Conservation (phyloP, 495 filamentous ascomycete species). For the Xylaria longipes region DNA sequence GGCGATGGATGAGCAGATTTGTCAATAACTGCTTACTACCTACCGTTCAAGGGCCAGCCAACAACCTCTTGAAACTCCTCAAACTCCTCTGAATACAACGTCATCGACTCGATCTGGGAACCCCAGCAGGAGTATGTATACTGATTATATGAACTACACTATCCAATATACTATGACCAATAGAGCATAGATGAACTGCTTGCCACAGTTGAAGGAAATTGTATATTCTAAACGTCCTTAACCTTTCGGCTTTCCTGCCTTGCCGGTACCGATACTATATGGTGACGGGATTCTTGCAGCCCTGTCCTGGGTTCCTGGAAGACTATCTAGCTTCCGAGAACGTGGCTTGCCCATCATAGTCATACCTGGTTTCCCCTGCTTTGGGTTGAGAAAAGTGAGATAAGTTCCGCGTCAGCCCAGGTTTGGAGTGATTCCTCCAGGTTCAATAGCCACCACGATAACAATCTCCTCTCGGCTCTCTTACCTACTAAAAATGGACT, state of each 20-base stretch:
- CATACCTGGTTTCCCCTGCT: background rate
- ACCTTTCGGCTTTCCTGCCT: background rate
- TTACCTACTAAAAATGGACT: background rate
- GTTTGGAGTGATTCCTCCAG: slow-evolving; percentile 6
- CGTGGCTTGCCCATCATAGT: slow-evolving; percentile 6
- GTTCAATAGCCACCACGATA: background rate
- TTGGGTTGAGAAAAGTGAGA: background rate
- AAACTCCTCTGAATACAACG: background rate
- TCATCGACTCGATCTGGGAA: background rate
- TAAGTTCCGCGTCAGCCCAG: slow-evolving; percentile 1
- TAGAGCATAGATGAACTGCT: background rate
- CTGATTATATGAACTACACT: background rate
- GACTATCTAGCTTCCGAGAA: background rate
- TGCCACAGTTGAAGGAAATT: background rate
- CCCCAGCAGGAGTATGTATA: background rate
- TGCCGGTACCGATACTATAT: background rate
- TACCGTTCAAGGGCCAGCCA: slow-evolving; percentile 9
- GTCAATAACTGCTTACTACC: slow-evolving; percentile 24
- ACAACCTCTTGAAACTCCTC: slow-evolving; percentile 1
- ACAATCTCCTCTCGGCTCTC: background rate
- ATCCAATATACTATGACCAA: background rate
- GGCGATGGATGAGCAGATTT: slow-evolving; percentile 8
- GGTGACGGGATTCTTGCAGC: background rate
- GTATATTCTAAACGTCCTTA: background rate
- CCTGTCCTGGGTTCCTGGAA: background rate